Evolutionary conservation across 2,329 filamentous ascomycete species (phyloP), one percentile per base, ranked within the genome.

Genomic region (Aspergillus udagawae): DNA sequence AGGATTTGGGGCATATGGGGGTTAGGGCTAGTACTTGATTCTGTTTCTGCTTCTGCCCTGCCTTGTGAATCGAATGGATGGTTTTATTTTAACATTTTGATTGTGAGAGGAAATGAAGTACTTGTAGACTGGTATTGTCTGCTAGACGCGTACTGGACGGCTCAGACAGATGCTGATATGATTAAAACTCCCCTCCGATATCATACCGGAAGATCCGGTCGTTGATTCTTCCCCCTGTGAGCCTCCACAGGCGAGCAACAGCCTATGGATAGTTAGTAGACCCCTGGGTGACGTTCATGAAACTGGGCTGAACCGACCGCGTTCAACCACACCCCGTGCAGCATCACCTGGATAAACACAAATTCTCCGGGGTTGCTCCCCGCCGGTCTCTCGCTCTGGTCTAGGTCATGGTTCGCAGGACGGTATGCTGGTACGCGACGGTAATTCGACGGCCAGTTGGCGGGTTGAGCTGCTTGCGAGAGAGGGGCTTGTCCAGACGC

Each of bases 271-370:
- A 25, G 48, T 47, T n/a, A 14, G 42, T n/a, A 32, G 21, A 14
- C 50, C 2, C 5, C 32, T 28, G 10, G 20, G 32, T 50, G 5
- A 54, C 23, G 17, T 32, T 5, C 12, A 12, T 10, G 10, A 10
- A 45, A 4, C 12, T 4, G 27, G n/a, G 4, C 3, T 21, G 21
- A 48, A 56, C 65, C 44, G 57, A 70, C 67, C 58, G 74, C 75
- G 63, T 80, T 76, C 49, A 77, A 63, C 61, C 71, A 73, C 12
- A 79, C 75, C 5, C 77, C 81, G 28, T 73, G 74, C 59, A 83
- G 79, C 80, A 83, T 83, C 0, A 79, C 67, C 21, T 71, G 66
- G 20, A 84, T 72, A 62, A 84, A 83, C 6, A 71, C 73, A 45
- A 68, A 67, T 64, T 83, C 82, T 5, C 72, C 68, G 1, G 60